A percentile compares a stretch with the other conserved stretches of the same genome.
Conservation (phyloP, 257 asterid genomes). For the Lycium ferocissimum region DNA sequence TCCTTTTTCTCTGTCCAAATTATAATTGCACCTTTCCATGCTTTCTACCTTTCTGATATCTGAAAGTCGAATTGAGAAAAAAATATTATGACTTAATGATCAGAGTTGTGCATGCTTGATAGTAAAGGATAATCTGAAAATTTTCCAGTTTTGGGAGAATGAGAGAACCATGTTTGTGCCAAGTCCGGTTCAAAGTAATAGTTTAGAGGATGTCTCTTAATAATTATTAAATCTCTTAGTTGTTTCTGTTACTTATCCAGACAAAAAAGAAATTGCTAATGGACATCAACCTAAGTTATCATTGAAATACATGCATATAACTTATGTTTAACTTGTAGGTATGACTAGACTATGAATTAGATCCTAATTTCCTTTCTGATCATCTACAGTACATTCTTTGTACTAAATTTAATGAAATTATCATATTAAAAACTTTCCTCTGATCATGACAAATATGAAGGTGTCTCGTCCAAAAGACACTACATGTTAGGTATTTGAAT, state of each 20-base stretch:
- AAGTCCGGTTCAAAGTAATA: background rate
- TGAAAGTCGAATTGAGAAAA: background rate
- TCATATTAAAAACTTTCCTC: background rate
- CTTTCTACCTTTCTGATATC: background rate
- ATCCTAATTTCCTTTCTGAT: background rate
- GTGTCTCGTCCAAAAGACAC: background rate
- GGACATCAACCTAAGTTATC: background rate
- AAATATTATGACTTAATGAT: background rate
- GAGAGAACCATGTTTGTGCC: background rate
- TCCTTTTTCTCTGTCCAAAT: background rate
- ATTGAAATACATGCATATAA: background rate
- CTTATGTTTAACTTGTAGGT: background rate
- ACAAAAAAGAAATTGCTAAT: background rate
- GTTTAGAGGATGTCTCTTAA: background rate
- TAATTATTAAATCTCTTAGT: background rate
- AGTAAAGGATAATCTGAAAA: background rate
- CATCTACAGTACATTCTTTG: background rate
- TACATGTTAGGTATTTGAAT: background rate
- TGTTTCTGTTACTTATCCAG: background rate
- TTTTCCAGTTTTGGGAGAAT: background rate
- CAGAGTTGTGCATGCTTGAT: background rate
- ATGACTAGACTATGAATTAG: background rate
- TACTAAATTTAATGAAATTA: too few relatives aligned
- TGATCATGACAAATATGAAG: background rate
- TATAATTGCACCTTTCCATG: background rate